Evolutionary conservation across 768 basidiomycete genomes (phyloP), one percentile per base, ranked within the genome.

Genomic region (Termitomyces sp.): DNA sequence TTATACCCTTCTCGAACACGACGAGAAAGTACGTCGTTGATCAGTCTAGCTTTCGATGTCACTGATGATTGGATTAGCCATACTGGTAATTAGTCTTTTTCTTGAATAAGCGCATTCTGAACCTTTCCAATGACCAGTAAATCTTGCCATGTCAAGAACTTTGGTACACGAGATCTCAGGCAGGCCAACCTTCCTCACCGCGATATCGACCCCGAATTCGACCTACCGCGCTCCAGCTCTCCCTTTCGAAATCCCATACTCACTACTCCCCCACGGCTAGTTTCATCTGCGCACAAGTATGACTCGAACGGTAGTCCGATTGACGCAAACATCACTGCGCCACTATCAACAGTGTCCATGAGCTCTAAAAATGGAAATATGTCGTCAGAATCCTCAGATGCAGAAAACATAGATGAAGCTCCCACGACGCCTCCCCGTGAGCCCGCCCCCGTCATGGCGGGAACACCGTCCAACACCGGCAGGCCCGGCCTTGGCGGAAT

Each of bases 91-190:
- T 32, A 25, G 18, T 27, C 31, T 42, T 11, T 7, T 12, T 50
- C 31, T 43, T 20, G 5, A 40, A 20, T 6, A 20, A 6, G 18
- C 40, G 16, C n/a, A 54, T 10, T 13, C 12, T 35, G 15, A 39
- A 54, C 25, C 52, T 41, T 25, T 20, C 32, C 9, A 9, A 27
- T 55, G 16, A n/a, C 53, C 68, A 94, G 93, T 73, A 94, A 93
- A 77, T 73, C 76, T 44, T 95, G 93, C 63, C 91, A 95, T 66
- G 65, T 83, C 50, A 88, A 85, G 76, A 81, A 75, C 59, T 94
- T 93, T 61, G 91, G 89, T 20, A 91, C 87, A 9, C 78, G 80
- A 50, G 83, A 89, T 63, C 77, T 90, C 31, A 81, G 88, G 48
- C 82, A 85, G 51, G 85, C 84, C 52, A 88, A 89, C 64, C 80